Percentiles rank a stretch among this genome's conserved stretches.
Conservation (phyloP, 148 eudicot genomes). For the Arbutus unedo region DNA sequence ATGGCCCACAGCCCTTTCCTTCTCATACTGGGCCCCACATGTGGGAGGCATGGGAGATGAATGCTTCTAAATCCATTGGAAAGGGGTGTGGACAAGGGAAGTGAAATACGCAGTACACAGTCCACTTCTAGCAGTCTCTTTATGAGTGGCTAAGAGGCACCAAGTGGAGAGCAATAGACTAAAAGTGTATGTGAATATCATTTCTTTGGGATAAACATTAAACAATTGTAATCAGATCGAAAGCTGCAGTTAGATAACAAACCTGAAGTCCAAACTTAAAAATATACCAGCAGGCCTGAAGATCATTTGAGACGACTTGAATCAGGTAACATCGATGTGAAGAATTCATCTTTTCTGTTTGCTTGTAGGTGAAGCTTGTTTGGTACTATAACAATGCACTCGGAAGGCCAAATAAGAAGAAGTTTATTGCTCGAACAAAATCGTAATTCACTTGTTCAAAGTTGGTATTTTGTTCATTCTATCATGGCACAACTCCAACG, state of each 20-base stretch:
- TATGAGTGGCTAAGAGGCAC: neutral
- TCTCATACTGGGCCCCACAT: neutral
- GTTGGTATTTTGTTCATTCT: neutral
- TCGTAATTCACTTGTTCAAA: slow-evolving; percentile 45
- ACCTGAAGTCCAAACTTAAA: neutral
- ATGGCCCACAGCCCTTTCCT: neutral
- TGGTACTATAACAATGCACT: slow-evolving; percentile 99
- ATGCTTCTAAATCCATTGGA: neutral
- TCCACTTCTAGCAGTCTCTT: neutral
- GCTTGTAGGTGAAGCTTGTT: slow-evolving; percentile 86
- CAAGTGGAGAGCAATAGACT: neutral
- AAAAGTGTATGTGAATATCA: neutral
- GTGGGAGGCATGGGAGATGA: neutral
- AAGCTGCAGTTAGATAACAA: neutral
- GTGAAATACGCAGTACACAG: neutral
- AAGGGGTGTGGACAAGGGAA: neutral
- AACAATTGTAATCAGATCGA: neutral
- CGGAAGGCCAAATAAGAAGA: slow-evolving; percentile 93
- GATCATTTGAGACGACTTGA: neutral
- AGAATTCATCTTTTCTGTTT: slow-evolving; percentile 12
- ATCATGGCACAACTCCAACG: slow-evolving; percentile 10
- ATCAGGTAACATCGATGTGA: neutral
- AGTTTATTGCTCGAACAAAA: slow-evolving; percentile 87
- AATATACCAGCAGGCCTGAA: neutral
- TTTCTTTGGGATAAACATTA: neutral